Percentiles rank a stretch among this genome's conserved stretches.
Evolutionary conservation across 306 rosid species (phyloP).

Genomic region (Vigna nakashimae): DNA sequence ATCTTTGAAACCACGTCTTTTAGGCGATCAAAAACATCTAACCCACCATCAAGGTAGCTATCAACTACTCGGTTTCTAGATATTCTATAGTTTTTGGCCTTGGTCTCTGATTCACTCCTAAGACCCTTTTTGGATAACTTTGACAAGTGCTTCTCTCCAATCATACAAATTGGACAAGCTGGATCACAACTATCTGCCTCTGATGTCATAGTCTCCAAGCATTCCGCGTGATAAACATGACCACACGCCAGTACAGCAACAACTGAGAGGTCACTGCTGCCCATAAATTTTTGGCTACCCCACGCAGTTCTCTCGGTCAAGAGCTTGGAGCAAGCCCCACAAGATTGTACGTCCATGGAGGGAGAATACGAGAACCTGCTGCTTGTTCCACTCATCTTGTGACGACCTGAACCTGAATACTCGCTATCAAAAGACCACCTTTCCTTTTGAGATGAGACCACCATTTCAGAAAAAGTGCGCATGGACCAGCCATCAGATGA

Average conservation of each 20-base stretch:
- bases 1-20: slow-evolving; percentile 49
- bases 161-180: slow-evolving; percentile 70
- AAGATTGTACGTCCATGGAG: slow-evolving; percentile 62
- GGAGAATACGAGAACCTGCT: slow-evolving; percentile 77
- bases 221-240: slow-evolving; percentile 75
- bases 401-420: slow-evolving; percentile 62
- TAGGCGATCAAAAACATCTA: slow-evolving; percentile 56
- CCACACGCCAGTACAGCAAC: slow-evolving; percentile 76
- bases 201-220: slow-evolving; percentile 71
- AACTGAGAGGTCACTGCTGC: slow-evolving; percentile 61
- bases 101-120: slow-evolving; percentile 53
- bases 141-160: slow-evolving; percentile 66
- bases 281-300: slow-evolving; percentile 64
- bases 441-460: slow-evolving; percentile 82
- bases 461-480: slow-evolving; percentile 88
- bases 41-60: slow-evolving; percentile 59
- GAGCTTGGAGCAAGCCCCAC: slow-evolving; percentile 74
- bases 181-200: slow-evolving; percentile 74
- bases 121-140: slow-evolving; percentile 58
- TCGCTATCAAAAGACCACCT: slow-evolving; percentile 90
- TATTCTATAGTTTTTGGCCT: slow-evolving; percentile 62
- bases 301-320: slow-evolving; percentile 70
- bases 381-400: slow-evolving; percentile 70
- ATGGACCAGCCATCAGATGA: slow-evolving; percentile 95
- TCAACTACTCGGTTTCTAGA: slow-evolving; percentile 71